Evolutionary conservation across 768 basidiomycete species (phyloP), one percentile per base, ranked within the genome.

Genomic region (Leccinum longicurvipes): DNA sequence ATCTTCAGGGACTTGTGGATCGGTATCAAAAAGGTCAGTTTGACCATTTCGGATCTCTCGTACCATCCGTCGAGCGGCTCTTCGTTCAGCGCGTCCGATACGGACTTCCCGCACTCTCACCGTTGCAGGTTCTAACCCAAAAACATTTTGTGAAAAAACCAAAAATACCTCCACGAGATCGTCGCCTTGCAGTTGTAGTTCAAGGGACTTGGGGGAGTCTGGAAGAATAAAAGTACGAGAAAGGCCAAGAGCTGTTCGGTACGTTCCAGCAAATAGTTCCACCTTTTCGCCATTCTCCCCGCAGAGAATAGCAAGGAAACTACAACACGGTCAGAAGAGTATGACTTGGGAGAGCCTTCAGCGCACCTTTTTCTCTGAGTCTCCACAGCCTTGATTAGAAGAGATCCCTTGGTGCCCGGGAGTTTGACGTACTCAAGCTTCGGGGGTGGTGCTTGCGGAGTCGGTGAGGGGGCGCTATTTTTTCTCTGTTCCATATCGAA

Each of bases 201-300:
- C 93, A 50, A 95, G 74, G 3, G 90, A 90, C 25, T 89, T 82
- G 3, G 93, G 93, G 12, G 92, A 93, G 66, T 95, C 93, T 0
- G 93, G 93, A 34, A 95, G 76, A 59, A 95, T 94, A 69, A 95
- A 95, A 1, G 93, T 95, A 44, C 93, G 82, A n/a, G 92, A 94
- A 31, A 95, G 79, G 0, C 89, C 89, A 14, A 95, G 82, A 6
- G 93, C 91, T n/a, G 90, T 91, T 52, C 88, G 80, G 61, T 91
- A 90, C 11, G 93, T 93, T 25, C 93, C 93, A 39, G 93, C 93
- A 70, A 95, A 96, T 11, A 96, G 76, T 65, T 96, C 93, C 47
- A 96, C 92, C 65, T 94, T 92, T 75, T 95, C 93, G 15, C 91
- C 93, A 60, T 84, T 88, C 31, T 95, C 93, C 19, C 93, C 93